phyloP scores from a whole-genome alignment of 2,329 filamentous ascomycete genomes.

The Rutstroemia sp. region DNA sequence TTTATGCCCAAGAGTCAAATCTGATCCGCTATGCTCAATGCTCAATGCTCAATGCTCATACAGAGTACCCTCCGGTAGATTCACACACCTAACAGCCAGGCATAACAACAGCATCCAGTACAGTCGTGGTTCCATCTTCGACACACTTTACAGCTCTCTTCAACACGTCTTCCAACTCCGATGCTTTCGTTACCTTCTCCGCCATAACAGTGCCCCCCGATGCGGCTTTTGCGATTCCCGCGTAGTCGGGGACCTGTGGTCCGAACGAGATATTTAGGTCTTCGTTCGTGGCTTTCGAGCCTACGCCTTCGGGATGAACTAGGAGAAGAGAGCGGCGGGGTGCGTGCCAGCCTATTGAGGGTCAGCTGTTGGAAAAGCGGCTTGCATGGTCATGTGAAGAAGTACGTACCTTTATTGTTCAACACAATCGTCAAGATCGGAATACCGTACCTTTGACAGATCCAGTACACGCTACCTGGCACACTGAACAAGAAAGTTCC shows the following conservation, averaged over 20 bases:
- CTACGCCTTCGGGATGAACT: slow-evolving; percentile 54
- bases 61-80: too few species aligned
- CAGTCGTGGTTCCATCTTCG: slow-evolving; percentile 47
- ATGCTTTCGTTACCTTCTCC: slow-evolving; percentile 46
- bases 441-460: slow-evolving; percentile 56
- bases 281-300: slow-evolving; percentile 52
- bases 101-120: slow-evolving; percentile 42
- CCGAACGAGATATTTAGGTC: slow-evolving; percentile 60
- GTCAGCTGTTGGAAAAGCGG: neutral
- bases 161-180: slow-evolving; percentile 46
- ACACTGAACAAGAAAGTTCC: slow-evolving; percentile 61
- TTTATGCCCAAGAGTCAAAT: neutral
- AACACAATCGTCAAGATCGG: slow-evolving; percentile 59
- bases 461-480: slow-evolving; percentile 62
- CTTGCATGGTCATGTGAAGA: neutral
- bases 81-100: slow-evolving; percentile 18
- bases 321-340: slow-evolving; percentile 53
- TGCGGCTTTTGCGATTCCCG: slow-evolving; percentile 60
- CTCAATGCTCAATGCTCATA: neutral
- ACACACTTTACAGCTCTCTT: slow-evolving; percentile 53
- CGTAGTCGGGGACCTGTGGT: slow-evolving; percentile 54
- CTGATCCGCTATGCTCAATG: neutral
- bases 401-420: slow-evolving; percentile 50
- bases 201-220: slow-evolving; percentile 56
- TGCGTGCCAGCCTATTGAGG: slow-evolving; percentile 52